These are phyloP conservation scores for Albophoma yamanashiensis DNA, from an alignment of 2,329 filamentous ascomycete species.

Conservation along the genomic window DNA sequence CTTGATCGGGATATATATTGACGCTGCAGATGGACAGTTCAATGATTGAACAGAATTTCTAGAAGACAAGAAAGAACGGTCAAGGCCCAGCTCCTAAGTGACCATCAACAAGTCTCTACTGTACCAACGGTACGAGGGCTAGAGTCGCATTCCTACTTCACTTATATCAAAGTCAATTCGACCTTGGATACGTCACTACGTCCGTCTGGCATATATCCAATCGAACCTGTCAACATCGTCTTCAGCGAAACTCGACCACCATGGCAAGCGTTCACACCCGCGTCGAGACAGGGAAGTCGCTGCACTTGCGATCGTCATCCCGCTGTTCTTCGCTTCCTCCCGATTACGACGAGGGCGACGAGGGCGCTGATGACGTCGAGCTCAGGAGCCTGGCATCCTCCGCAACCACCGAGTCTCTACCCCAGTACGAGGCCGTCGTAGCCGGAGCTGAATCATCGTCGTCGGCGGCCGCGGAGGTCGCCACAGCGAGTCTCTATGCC, in stretches of 20 bases:
- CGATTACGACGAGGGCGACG: slow-evolving; percentile 11
- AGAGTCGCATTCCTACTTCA: neutral
- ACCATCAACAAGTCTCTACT: neutral
- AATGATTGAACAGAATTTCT: neutral
- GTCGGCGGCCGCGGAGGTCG: neutral
- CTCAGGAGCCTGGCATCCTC: slow-evolving; percentile 12
- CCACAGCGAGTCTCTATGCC: slow-evolving; percentile 24
- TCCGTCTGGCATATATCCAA: neutral
- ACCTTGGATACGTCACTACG: neutral
- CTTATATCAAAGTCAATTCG: neutral
- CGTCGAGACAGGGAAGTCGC: neutral
- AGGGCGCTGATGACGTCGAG: slow-evolving; percentile 13
- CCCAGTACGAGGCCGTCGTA: slow-evolving; percentile 11
- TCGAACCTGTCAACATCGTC: neutral
- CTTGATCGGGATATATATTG: neutral
- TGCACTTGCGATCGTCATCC: neutral
- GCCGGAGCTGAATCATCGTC: slow-evolving; percentile 1
- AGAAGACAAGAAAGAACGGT: too few species aligned
- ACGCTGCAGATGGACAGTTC: neutral
- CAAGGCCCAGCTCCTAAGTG: too few species aligned
- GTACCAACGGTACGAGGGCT: neutral
- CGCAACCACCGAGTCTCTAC: slow-evolving; percentile 16
- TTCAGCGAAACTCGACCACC: neutral
- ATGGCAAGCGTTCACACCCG: slow-evolving; percentile 8
- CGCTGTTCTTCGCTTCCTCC: slow-evolving; percentile 15